phyloP scores from a whole-genome alignment of 2,329 filamentous ascomycete species.

The Cytospora piceae region DNA sequence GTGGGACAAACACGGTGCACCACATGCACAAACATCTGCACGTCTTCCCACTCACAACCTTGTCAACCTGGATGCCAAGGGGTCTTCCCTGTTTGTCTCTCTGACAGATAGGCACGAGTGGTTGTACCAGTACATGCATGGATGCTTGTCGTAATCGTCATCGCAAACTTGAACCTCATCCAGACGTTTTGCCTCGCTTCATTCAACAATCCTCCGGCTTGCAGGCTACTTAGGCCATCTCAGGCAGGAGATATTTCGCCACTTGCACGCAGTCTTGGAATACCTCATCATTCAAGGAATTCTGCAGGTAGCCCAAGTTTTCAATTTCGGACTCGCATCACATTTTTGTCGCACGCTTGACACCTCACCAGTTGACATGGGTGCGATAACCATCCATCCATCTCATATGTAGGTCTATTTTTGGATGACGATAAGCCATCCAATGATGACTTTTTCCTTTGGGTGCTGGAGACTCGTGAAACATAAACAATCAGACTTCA shows the following conservation, averaged over 20 bases:
- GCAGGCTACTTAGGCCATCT: slow-evolving; percentile 11
- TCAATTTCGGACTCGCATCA: not conserved
- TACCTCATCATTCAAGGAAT: not conserved
- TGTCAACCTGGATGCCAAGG: too few species aligned
- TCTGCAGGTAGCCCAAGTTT: not conserved
- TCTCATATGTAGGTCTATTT: not conserved
- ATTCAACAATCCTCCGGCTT: not conserved
- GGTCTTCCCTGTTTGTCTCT: not conserved
- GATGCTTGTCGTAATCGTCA: not conserved
- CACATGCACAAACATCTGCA: too few species aligned
- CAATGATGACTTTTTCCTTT: slow-evolving; percentile 8
- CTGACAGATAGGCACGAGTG: not conserved
- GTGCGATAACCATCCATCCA: not conserved
- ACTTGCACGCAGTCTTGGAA: not conserved
- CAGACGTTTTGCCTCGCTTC: not conserved
- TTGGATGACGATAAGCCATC: not conserved
- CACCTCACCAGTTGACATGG: not conserved
- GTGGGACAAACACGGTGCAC: too few species aligned
- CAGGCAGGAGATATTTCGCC: slow-evolving; percentile 4
- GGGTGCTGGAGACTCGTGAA: not conserved
- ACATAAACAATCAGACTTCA: not conserved
- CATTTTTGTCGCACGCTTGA: not conserved
- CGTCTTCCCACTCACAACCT: too few species aligned
- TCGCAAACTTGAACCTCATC: not conserved
- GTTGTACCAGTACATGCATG: not conserved